phyloP scores from a whole-genome alignment of 2,329 filamentous ascomycete species.

The Dactylellina cionopaga region DNA sequence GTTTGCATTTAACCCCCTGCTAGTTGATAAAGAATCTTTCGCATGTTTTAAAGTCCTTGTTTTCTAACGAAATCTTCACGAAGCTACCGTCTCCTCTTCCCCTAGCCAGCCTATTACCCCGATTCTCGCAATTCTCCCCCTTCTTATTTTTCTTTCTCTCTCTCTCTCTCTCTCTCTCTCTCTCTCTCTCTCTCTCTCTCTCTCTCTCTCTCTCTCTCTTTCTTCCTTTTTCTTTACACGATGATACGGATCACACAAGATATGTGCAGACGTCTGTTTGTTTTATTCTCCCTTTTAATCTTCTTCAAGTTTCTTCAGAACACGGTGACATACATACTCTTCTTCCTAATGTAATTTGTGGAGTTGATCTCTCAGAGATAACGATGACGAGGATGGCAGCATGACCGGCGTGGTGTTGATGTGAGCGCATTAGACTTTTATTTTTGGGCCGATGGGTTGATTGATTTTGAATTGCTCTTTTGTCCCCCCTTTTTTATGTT shows the following conservation, averaged over 20 bases:
- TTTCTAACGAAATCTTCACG: conserved; percentile 34
- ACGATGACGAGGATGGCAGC: conserved; percentile 26
- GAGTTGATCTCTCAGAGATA: conserved; percentile 24
- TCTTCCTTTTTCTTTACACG: no score
- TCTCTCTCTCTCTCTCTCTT: no score
- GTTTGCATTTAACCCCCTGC: conserved; percentile 5
- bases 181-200: no score
- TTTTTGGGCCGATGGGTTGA: conserved; percentile 18
- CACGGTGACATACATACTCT: conserved; percentile 40
- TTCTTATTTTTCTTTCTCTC: conserved; percentile 14
- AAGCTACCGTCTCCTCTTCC: conserved; percentile 9
- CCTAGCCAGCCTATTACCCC: conserved; percentile 5
- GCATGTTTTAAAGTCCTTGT: conserved; percentile 15
- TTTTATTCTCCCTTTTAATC: conserved; percentile 15
- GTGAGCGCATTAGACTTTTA: conserved; percentile 43
- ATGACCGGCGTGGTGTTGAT: conserved; percentile 34
- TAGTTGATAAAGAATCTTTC: conserved; percentile 3
- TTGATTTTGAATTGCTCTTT: conserved; percentile 25
- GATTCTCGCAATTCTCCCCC: background rate
- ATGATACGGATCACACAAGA: conserved; percentile 31
- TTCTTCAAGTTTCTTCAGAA: conserved; percentile 7
- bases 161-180: no score
- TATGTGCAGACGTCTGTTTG: conserved; percentile 14
- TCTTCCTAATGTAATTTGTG: conserved; percentile 28
- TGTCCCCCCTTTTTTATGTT: background rate